Evolutionary conservation across 352 stramenopile genomes (phyloP), one percentile per base, ranked within the genome.

Genomic region (Phytophthora nicotianae): DNA sequence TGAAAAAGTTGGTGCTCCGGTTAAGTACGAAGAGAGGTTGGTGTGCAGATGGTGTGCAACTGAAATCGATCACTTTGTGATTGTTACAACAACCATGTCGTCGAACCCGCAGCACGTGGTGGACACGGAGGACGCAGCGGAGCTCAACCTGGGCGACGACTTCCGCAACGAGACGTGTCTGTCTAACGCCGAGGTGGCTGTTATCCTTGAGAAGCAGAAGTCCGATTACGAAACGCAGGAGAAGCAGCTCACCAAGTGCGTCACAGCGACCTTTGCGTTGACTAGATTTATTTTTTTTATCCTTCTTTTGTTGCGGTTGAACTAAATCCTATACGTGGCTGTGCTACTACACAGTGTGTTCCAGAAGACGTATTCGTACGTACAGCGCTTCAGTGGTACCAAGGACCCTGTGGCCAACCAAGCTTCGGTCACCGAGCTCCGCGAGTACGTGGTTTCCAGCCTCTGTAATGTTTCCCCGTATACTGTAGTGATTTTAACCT

Each of bases 351-450:
- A 13, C 24, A 93, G 85, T 57, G 88, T 97, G 19, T 97, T 97
- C 65, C 86, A 96, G 68, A 95, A 96, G 79, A 97, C 89, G 29
- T 95, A 96, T 62, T 94, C 89, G 58, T 97, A 97, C 50, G 89
- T 96, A 55, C 89, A 96, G 68, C 84, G 89, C 43, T 97, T 97
- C 62, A 96, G 88, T 41, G 88, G 89, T 50, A 97, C 88, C n/a
- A 96, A 96, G 62, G 88, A 97, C 55, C 89, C 89, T 0, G 86
- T 97, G n/a, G 74, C 86, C 38, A 97, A 97, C 69, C 89, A 97
- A 76, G 85, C 86, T 50, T 93, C 84, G 4, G 89, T 97, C 20
- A 94, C 89, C 27, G 89, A 96, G 56, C 74, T 97, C 20, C 85
- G 88, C 68, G 88, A 95, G 81, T 93, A 89, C 27, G 77, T 87